Evolutionary conservation across 2,329 filamentous ascomycete genomes (phyloP), one percentile per base, ranked within the genome.

Genomic region (Talaromyces pinophilus): DNA sequence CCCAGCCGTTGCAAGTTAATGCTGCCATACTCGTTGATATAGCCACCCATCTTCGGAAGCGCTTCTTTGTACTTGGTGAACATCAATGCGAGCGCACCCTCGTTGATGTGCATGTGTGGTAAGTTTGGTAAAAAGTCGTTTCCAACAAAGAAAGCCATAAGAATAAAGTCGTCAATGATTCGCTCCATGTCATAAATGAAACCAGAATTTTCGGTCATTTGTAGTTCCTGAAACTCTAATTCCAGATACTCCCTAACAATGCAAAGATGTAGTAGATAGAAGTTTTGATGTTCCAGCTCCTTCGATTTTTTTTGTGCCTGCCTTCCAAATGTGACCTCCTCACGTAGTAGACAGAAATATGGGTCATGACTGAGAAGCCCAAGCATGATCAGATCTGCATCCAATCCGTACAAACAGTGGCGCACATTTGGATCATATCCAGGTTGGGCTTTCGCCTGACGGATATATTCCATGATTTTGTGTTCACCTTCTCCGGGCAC

Each of bases 401-500:
- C 95, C 60, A 99, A 86, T 28, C 96, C 96, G 80, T 99, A 99
- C 69, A 99, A 85, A 80, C 96, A 99, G 80, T 99, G 95, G 66
- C 95, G 92, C 69, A 97, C 88, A 74, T 99, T 98, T 60, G 92
- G 87, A 77, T 97, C 90, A 79, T 99, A 99, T 69, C 90, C 88
- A 1, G 92, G 92, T 79, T 99, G 95, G 59, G 94, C 93, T 84
- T 98, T 98, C 69, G 95, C 92, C 79, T 96, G 92, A 72, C 95
- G 91, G 79, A 99, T 99, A 80, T 99, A 99, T 80, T 99, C 96
- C 95, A 99, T 99, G 80, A 99, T 97, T 83, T 99, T 99, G 84
- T 99, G 95, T 80, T 99, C 95, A 73, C 95, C 95, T 81, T 99
- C 96, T 73, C 95, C 95, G 6, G 95, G 95, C 30, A 98, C 94